Conservation (phyloP, 768 basidiomycete genomes). For the Mycena galopus region DNA sequence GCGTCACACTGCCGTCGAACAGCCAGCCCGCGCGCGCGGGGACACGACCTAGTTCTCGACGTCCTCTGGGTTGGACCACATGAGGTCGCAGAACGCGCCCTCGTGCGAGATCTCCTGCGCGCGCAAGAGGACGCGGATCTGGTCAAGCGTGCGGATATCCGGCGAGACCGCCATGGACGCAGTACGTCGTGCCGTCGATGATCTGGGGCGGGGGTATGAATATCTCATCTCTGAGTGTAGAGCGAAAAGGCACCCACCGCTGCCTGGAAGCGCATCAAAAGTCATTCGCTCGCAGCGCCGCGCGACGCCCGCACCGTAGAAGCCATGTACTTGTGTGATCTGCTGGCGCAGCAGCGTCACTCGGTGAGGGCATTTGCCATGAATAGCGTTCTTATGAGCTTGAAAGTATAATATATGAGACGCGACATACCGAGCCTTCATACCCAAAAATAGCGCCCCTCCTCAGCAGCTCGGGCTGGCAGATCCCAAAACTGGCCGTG, state of each 20-base stretch:
- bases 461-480: slow-evolving; percentile 86
- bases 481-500: slow-evolving; percentile 99
- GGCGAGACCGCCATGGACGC: slow-evolving; percentile 98
- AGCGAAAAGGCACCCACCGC: too few species aligned
- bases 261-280: slow-evolving; percentile 43
- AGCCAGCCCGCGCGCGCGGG: slow-evolving; percentile 95
- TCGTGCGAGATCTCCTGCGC: slow-evolving; percentile 99
- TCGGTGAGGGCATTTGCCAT: slow-evolving; percentile 91
- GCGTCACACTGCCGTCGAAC: slow-evolving; percentile 89
- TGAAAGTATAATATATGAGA: background rate
- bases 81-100: slow-evolving; percentile 98
- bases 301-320: slow-evolving; percentile 77
- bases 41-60: slow-evolving; percentile 97
- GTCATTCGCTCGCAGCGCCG: slow-evolving; percentile 4
- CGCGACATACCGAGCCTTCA: slow-evolving; percentile 85
- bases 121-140: slow-evolving; percentile 91
- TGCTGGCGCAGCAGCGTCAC: slow-evolving; percentile 93
- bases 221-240: too few species aligned
- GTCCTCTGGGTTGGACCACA: slow-evolving; percentile 99
- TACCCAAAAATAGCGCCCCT: slow-evolving; percentile 88
- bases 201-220: slow-evolving; percentile 65
- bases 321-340: slow-evolving; percentile 99
- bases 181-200: slow-evolving; percentile 92
- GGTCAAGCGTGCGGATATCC: slow-evolving; percentile 94
- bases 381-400: background rate